Conservation (phyloP, 1,139 yeast species). For the Yamadazyma sp. region DNA sequence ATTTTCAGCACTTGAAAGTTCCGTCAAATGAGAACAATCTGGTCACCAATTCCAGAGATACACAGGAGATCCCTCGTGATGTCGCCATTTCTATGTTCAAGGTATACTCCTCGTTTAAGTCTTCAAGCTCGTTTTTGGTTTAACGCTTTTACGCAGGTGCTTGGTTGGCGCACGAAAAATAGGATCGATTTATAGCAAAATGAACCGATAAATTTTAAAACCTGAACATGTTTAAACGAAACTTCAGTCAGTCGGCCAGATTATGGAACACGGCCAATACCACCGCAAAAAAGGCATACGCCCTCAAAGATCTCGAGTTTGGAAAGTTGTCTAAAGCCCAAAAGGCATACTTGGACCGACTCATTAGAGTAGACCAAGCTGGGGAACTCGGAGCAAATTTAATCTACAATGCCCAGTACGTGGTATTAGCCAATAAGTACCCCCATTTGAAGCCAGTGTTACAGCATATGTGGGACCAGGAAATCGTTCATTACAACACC, state of each 20-base stretch:
- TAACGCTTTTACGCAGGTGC: constrained; percentile 4
- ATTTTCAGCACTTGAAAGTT: constrained; percentile 43
- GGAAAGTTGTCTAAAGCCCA: constrained; percentile 58
- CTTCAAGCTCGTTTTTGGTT: constrained; percentile 14
- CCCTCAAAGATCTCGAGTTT: constrained; percentile 24
- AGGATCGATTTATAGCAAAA: too few relatives aligned
- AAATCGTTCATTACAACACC: constrained; percentile 82
- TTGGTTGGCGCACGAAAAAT: neutral
- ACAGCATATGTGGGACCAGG: constrained; percentile 98
- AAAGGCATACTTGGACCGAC: constrained; percentile 68
- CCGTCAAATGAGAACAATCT: constrained; percentile 51
- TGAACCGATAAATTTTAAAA: constrained; percentile 1
- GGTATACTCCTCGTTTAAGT: constrained; percentile 34
- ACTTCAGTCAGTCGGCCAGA: constrained; percentile 6
- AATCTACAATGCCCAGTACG: constrained; percentile 88
- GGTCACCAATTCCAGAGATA: constrained; percentile 60
- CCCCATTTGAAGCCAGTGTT: constrained; percentile 74
- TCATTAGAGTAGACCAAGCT: constrained; percentile 92
- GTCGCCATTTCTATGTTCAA: constrained; percentile 51
- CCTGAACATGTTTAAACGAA: constrained; percentile 4
- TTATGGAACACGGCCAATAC: neutral
- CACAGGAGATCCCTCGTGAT: constrained; percentile 50
- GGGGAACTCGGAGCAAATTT: constrained; percentile 98
- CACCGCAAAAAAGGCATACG: neutral
- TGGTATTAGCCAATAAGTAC: constrained; percentile 65